A percentile compares a stretch with the other conserved stretches of the same genome.
phyloP scores from a whole-genome alignment of 129 eudicot species.

The Artemisia tridentata region DNA sequence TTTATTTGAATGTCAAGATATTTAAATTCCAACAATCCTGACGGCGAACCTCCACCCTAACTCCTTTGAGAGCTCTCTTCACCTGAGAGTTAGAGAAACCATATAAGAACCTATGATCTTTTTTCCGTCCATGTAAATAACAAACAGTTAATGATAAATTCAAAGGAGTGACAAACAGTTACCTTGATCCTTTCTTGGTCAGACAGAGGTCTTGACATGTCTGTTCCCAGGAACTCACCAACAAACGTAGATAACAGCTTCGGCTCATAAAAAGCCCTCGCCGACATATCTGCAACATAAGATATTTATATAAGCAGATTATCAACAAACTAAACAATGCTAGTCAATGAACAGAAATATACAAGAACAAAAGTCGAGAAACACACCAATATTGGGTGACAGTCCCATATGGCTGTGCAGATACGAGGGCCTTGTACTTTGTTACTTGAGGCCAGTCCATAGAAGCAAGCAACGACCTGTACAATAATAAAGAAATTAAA shows the following conservation, averaged over 20 bases:
- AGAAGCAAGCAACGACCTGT: too few species aligned
- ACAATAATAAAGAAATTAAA: too few species aligned
- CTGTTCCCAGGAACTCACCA: conserved; percentile 25
- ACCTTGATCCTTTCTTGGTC: conserved; percentile 71
- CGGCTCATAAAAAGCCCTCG: conserved; percentile 57
- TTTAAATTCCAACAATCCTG: too few species aligned
- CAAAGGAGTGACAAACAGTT: too few species aligned
- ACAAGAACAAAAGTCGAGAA: not conserved
- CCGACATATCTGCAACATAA: conserved; percentile 58
- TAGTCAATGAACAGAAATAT: not conserved
- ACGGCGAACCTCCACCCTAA: conserved; percentile 38
- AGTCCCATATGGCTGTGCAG: too few species aligned
- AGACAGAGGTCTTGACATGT: too few species aligned
- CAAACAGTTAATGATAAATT: too few species aligned
- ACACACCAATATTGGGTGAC: conserved; percentile 59
- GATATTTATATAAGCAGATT: not conserved
- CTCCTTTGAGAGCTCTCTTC: conserved; percentile 53
- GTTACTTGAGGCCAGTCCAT: too few species aligned
- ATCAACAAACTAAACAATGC: not conserved
- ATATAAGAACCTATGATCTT: too few species aligned
- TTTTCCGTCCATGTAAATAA: too few species aligned
- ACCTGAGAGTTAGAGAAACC: conserved; percentile 35
- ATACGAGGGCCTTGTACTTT: too few species aligned
- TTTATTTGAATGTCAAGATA: too few species aligned
- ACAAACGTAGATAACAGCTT: conserved; percentile 43